Evolutionary conservation across 73 alveolate species (phyloP), one percentile per base, ranked within the genome.

Genomic region (Paramecium pentaurelia): DNA sequence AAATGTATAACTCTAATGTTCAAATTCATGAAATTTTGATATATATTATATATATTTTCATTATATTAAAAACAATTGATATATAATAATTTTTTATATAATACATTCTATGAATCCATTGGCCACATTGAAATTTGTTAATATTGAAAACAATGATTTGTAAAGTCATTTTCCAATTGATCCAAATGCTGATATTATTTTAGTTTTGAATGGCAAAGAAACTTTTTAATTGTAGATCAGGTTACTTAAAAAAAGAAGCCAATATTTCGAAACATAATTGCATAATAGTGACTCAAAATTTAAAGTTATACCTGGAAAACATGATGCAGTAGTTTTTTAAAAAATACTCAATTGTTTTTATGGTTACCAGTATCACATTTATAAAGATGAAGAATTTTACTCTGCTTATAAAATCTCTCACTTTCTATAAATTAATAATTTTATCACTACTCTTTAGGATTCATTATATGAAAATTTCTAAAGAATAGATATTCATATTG

Each of bases 1-100:
- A 89, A 98, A 99, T 92, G 99, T 97, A 49, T 98, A 99, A 25
- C 97, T 97, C 47, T 96, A 97, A 75, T 97, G 99, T 93, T 93
- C 95, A 58, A 97, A 94, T 75, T 99, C 96, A 80, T 97, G 98
- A 97, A 80, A 49, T 45, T 95, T 73, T 73, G 30, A 30, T 73
- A 73, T 14, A 73, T 73, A 73, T 73, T 37, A 37, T 73, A 22
- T 22, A 37, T 36, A 73, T 73, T 36, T 37, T 40, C 12, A 40
- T 40, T 40, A 3, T 40, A 40, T 40, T 7, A 40, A 40, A 12
- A 40, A 40, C 12, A 3, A 4, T 38, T 8, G 47, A 40, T 0
- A 40, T 34, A 40, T 40, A 40, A 40, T 40, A 40, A 6, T 40
- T 40, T 18, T 18, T 9, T 54, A 54, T 54, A 54, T 54, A 16